Evolutionary conservation across 768 basidiomycete genomes (phyloP), one percentile per base, ranked within the genome.

Genomic region (Tylopilus plumbeoviolaceoides): DNA sequence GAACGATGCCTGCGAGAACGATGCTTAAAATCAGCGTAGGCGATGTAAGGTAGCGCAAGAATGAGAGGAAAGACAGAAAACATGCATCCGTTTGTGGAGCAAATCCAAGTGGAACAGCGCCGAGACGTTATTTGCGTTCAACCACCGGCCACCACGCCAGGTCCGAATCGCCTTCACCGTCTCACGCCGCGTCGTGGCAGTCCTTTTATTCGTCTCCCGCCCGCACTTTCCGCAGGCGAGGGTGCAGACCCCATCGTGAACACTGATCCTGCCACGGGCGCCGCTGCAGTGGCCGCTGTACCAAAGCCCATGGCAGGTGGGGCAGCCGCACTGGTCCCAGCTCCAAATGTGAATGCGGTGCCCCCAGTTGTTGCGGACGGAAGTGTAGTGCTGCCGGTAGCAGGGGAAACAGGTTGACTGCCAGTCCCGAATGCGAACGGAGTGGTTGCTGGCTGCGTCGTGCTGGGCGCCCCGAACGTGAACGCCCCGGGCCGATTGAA

Each of bases 231-330:
- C 58, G 70, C 38, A 5, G 74, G 68, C 23, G 76, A 59, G 17
- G 83, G 78, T 2, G 79, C 75, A 44, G 83, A 73, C 28, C 83
- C 84, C 48, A 85, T 84, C 12, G 82, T 85, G 60, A 85, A 85
- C 33, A 85, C 55, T 3, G 69, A 59, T 48, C 54, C 64, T 7
- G 70, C 68, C 30, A 23, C 48, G 2, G 59, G 17, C 2, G 76
- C 64, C 10, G 75, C 62, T 14, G 71, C 69, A 33, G 66, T n/a
- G 10, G 73, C 63, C 2, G 62, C 8, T 5, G 72, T 70, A 60
- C 73, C 71, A 55, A 83, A 84, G n/a, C 54, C 45, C 25, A 21
- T 71, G 41, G 63, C 66, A 33, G 75, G 61, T n/a, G 73, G 61
- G 31, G 75, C 71, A 47, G 70, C 64, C 21, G 67, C 69, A 53